Conservation (phyloP, 768 basidiomycete species). For the Calvatia gigantea region DNA sequence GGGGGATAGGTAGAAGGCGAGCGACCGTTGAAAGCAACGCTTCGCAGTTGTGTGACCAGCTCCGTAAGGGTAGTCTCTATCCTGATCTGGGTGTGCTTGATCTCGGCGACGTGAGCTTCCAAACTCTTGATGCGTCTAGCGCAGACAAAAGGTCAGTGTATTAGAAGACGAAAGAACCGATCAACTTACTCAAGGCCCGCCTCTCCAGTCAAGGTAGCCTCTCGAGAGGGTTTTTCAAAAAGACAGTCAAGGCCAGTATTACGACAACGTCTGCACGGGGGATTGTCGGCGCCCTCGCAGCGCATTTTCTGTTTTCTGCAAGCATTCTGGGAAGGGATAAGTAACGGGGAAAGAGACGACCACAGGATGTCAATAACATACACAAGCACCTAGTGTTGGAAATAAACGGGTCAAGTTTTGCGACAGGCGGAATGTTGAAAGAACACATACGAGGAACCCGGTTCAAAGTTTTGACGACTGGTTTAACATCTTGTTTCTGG, state of each 20-base stretch:
- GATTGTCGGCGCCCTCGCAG: slow-evolving; percentile 94
- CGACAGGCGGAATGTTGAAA: slow-evolving; percentile 15
- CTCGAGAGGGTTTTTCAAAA: slow-evolving; percentile 90
- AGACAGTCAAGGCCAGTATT: slow-evolving; percentile 89
- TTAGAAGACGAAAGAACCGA: slow-evolving; percentile 14
- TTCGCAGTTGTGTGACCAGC: slow-evolving; percentile 75
- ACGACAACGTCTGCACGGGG: slow-evolving; percentile 92
- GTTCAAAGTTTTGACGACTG: slow-evolving; percentile 75
- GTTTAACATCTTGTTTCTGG: slow-evolving; percentile 68
- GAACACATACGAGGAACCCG: slow-evolving; percentile 76
- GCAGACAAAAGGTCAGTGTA: slow-evolving; percentile 17
- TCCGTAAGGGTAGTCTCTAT: slow-evolving; percentile 83
- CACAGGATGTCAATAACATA: slow-evolving; percentile 32
- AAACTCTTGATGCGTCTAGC: slow-evolving; percentile 85
- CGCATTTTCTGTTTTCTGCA: slow-evolving; percentile 97
- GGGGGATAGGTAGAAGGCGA: slow-evolving; percentile 63
- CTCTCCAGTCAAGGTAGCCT: slow-evolving; percentile 84
- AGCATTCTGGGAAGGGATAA: slow-evolving; percentile 62
- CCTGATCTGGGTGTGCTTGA: slow-evolving; percentile 63
- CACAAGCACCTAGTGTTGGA: slow-evolving; percentile 66
- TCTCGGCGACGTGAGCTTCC: slow-evolving; percentile 82
- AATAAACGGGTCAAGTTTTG: slow-evolving; percentile 15
- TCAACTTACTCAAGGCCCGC: slow-evolving; percentile 78
- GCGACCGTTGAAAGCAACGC: slow-evolving; percentile 44
- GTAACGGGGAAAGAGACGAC: slow-evolving; percentile 11